These are phyloP conservation scores for Eutypa lata DNA, from an alignment of 2,329 filamentous ascomycete species.

Conservation along the genomic window DNA sequence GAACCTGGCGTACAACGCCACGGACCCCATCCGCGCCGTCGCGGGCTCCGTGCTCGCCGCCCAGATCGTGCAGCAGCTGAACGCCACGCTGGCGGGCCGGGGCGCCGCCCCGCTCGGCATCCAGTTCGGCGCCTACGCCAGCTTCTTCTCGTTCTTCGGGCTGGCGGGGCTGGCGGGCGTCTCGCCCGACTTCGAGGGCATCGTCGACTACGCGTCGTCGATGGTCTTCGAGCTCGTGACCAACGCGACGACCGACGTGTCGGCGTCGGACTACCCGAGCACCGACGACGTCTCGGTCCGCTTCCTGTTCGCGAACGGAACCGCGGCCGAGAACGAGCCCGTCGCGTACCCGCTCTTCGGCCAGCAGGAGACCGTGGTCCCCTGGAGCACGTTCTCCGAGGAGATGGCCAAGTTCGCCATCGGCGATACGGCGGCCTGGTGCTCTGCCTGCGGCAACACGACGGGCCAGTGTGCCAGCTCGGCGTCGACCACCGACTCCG, in stretches of 20 bases:
- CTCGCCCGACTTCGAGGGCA: slow-evolving; percentile 64
- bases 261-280: slow-evolving; percentile 43
- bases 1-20: slow-evolving; percentile 76
- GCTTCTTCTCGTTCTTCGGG: slow-evolving; percentile 63
- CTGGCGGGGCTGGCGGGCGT: slow-evolving; percentile 49
- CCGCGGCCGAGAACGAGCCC: slow-evolving; percentile 50
- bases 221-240: slow-evolving; percentile 75
- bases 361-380: slow-evolving; percentile 48
- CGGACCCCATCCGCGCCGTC: slow-evolving; percentile 61
- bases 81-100: slow-evolving; percentile 43
- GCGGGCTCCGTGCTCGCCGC: slow-evolving; percentile 55
- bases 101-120: slow-evolving; percentile 40
- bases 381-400: slow-evolving; percentile 66
- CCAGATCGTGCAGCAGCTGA: slow-evolving; percentile 52
- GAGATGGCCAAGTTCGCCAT: slow-evolving; percentile 67
- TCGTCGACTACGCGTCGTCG: slow-evolving; percentile 80
- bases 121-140: slow-evolving; percentile 60
- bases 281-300: slow-evolving; percentile 51
- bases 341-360: slow-evolving; percentile 58
- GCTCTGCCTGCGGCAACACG: slow-evolving; percentile 68
- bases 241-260: slow-evolving; percentile 39
- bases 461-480: slow-evolving; percentile 61
- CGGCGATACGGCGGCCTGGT: slow-evolving; percentile 66
- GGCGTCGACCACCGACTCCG: slow-evolving; percentile 20
- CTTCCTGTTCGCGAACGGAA: slow-evolving; percentile 61